These are phyloP conservation scores for Cladosporium colombiae DNA, from an alignment of 2,329 filamentous ascomycete genomes.

Conservation along the genomic window DNA sequence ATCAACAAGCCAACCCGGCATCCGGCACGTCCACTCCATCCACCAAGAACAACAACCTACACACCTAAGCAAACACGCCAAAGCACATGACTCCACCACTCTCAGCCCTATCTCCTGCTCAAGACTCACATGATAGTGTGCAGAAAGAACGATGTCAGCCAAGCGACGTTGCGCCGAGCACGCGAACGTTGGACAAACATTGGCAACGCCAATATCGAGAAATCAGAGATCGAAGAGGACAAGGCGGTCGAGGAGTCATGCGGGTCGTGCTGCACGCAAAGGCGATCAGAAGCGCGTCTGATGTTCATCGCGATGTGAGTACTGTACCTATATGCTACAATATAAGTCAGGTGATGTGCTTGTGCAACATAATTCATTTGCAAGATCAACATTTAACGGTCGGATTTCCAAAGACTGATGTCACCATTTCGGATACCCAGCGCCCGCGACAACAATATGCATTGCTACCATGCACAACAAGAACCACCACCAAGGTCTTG, in stretches of 20 bases:
- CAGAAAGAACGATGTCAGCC: constrained; percentile 1
- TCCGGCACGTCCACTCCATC: background rate
- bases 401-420: background rate
- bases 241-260: constrained; percentile 2
- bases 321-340: background rate
- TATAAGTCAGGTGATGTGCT: background rate
- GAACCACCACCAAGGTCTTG: background rate
- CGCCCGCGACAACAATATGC: background rate
- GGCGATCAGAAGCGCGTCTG: background rate
- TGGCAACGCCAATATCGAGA: constrained; percentile 1
- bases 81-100: background rate
- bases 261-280: background rate
- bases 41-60: background rate
- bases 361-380: background rate
- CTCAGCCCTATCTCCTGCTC: constrained; percentile 7
- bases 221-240: background rate
- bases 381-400: background rate
- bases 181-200: constrained; percentile 1
- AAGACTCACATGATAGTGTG: constrained; percentile 8
- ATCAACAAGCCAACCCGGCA: background rate
- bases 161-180: background rate
- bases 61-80: background rate
- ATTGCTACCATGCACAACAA: background rate
- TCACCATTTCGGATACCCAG: background rate
- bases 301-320: background rate